These are phyloP conservation scores for Edaphochlamys debaryana DNA, from an alignment of 139 green algal species.

Conservation along the genomic window DNA sequence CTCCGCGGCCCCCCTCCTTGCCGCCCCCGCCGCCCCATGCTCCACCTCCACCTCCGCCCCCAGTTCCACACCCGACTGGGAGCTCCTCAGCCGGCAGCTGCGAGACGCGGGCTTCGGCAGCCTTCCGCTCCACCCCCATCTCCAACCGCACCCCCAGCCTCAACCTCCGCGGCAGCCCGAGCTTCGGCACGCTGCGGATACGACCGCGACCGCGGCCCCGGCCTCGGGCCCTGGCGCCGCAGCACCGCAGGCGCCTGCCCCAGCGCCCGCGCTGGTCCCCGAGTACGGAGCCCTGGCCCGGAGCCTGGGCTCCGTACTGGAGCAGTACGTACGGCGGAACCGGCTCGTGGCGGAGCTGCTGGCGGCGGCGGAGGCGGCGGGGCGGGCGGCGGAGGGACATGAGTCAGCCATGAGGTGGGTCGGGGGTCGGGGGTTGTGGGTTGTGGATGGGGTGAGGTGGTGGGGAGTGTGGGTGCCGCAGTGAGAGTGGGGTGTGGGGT, in stretches of 20 bases:
- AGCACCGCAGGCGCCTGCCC: too few species aligned
- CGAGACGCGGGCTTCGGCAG: slow-evolving; percentile 39
- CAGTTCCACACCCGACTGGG: slow-evolving; percentile 4
- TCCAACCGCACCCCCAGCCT: not conserved
- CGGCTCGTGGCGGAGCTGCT: slow-evolving; percentile 47
- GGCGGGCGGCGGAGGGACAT: slow-evolving; percentile 12
- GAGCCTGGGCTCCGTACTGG: not conserved
- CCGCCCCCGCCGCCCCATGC: too few species aligned
- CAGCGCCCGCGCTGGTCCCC: not conserved
- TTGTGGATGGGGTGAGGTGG: not conserved
- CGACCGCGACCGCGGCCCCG: too few species aligned
- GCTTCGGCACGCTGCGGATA: too few species aligned
- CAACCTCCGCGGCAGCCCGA: not conserved
- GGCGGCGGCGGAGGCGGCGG: slow-evolving; percentile 9
- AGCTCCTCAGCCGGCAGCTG: slow-evolving; percentile 29
- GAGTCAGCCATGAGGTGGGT: slow-evolving; percentile 30
- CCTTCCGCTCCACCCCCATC: not conserved
- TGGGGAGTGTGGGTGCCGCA: too few species aligned
- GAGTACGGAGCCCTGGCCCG: slow-evolving; percentile 21
- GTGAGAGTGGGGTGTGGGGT: not conserved
- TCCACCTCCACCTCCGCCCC: too few species aligned
- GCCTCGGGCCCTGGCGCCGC: too few species aligned
- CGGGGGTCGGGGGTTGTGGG: too few species aligned
- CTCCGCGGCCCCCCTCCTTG: not conserved
- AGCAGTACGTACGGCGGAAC: slow-evolving; percentile 43